Evolutionary conservation across 1,139 yeast genomes (phyloP).

Genomic region (Wickerhamiella pararugosa): DNA sequence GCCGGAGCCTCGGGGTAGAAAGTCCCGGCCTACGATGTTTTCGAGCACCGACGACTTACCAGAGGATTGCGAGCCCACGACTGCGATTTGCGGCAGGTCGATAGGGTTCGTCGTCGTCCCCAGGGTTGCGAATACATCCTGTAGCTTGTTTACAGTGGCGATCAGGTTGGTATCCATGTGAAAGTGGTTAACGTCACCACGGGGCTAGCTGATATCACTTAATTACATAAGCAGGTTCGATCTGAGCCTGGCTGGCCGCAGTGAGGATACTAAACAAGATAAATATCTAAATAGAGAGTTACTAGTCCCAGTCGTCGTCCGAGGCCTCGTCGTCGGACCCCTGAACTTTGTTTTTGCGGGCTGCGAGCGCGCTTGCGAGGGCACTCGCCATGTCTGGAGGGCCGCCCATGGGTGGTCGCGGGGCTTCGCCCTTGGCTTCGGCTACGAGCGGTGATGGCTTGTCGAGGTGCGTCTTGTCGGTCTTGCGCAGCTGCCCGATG

Average conservation of each 20-base stretch:
- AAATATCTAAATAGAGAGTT: slow-evolving; percentile 6
- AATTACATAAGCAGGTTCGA: not conserved
- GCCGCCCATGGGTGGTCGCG: slow-evolving; percentile 16
- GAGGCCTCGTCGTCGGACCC: slow-evolving; percentile 80
- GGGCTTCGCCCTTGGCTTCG: slow-evolving; percentile 52
- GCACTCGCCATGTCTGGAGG: slow-evolving; percentile 63
- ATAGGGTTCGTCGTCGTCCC: slow-evolving; percentile 16
- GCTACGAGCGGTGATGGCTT: slow-evolving; percentile 57
- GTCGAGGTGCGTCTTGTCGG: slow-evolving; percentile 73
- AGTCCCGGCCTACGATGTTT: slow-evolving; percentile 77
- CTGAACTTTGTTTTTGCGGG: slow-evolving; percentile 70
- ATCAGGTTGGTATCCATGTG: slow-evolving; percentile 81
- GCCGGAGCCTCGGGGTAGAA: slow-evolving; percentile 87
- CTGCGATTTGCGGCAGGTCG: slow-evolving; percentile 89
- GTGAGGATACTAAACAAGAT: slow-evolving; percentile 82
- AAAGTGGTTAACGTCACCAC: not conserved
- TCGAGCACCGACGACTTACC: slow-evolving; percentile 78
- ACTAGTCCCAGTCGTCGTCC: slow-evolving; percentile 44
- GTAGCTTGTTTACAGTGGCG: slow-evolving; percentile 76
- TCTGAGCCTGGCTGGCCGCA: slow-evolving; percentile 7
- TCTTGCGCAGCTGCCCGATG: slow-evolving; percentile 48
- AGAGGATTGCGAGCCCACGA: slow-evolving; percentile 82
- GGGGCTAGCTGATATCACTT: not conserved
- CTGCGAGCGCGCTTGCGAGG: slow-evolving; percentile 67
- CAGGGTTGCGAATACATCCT: slow-evolving; percentile 37